Evolutionary conservation across 225 moss, liverwort and hornwort genomes (phyloP), one percentile per base, ranked within the genome.

Genomic region (Climacium dendroides): DNA sequence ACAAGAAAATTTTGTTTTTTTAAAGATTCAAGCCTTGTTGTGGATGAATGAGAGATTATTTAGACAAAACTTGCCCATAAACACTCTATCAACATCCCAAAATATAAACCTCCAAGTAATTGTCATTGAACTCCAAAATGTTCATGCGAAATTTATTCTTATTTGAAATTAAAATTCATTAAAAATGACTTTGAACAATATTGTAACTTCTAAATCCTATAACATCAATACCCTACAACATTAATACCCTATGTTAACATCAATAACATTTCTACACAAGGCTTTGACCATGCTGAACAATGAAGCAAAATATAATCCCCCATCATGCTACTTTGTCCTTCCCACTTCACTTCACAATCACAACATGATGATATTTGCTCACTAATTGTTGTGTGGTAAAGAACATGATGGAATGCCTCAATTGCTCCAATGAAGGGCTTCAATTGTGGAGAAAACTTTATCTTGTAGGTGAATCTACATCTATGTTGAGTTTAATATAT

Each of bases 251-350:
- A 28, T n/a, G n/a, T n/a, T n/a, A n/a, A n/a, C n/a, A n/a, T n/a
- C n/a, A n/a, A n/a, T n/a, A n/a, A n/a, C n/a, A n/a, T n/a, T n/a
- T n/a, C n/a, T n/a, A n/a, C n/a, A n/a, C 3, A 65, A 65, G 35
- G 10, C 35, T 19, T 35, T 1, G 11, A 35, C 11, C 0, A 35
- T 2, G 0, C 3, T 65, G 1, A 65, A 65, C 10, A 65, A 19
- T 65, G 5, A 35, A 65, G 18, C 5, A 5, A 64, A 34, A 9
- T 3, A 35, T 65, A n/a, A 3, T 6, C 2, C 10, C 5, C 35
- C 19, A n/a, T 66, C 18, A 34, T 35, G 19, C 34, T 34, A 64
- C 1, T 64, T 34, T 34, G 10, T 4, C 19, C 35, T 19, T 65
- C 3, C 19, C n/a, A 65, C 11, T 65, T 63, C 9, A 32, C 63